Percentiles rank a stretch among this genome's conserved stretches.
Conservation (phyloP, 148 eudicot species). For the Polygonum aviculare region DNA sequence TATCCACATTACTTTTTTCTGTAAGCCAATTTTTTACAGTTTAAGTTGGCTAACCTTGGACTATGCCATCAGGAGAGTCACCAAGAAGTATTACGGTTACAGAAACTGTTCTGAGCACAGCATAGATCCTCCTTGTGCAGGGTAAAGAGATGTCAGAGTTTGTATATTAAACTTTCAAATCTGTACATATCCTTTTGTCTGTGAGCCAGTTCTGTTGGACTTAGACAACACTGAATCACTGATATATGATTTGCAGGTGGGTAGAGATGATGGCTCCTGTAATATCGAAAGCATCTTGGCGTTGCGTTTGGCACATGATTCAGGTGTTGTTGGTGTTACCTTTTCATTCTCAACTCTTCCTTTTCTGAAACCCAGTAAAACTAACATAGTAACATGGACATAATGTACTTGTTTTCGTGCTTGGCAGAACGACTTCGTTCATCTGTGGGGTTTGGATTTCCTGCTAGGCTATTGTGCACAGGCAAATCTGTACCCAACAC, state of each 20-base stretch:
- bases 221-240: not conserved
- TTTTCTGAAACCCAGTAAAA: too few species aligned
- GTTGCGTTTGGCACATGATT: conserved; percentile 61
- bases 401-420: not conserved
- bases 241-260: conserved; percentile 27
- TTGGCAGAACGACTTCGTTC: conserved; percentile 57
- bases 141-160: conserved; percentile 21
- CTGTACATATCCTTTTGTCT: not conserved
- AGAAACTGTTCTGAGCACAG: conserved; percentile 42
- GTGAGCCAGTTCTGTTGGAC: not conserved
- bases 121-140: conserved; percentile 56
- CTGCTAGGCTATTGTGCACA: conserved; percentile 66
- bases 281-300: conserved; percentile 60
- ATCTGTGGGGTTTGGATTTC: conserved; percentile 66
- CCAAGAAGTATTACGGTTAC: conserved; percentile 20
- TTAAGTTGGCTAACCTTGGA: not conserved
- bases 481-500: conserved; percentile 17
- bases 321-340: conserved; percentile 17
- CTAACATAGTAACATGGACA: not conserved
- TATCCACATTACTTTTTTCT: not conserved
- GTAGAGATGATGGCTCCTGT: conserved; percentile 84
- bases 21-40: not conserved
- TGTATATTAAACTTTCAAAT: not conserved
- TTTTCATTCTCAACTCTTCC: too few species aligned
- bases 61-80: not conserved